Evolutionary conservation across 1,284 basidiomycete species (phyloP).

Genomic region (Rugosomyces carneus): DNA sequence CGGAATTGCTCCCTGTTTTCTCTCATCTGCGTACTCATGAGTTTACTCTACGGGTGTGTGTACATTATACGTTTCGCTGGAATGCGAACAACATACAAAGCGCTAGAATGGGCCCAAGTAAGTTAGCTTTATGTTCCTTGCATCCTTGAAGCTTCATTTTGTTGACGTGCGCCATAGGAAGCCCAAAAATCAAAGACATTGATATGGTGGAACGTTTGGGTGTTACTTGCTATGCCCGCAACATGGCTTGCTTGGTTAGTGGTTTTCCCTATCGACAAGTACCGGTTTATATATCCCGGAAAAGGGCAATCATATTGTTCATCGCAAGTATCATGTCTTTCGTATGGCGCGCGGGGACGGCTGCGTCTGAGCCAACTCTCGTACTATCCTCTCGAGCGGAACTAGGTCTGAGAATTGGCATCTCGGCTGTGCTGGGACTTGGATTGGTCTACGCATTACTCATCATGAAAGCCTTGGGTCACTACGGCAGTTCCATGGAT

Average conservation of each 20-base stretch:
- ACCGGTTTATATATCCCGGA: background rate
- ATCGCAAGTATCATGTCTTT: slow-evolving; percentile 58
- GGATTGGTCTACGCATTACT: slow-evolving; percentile 46
- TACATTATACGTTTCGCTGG: slow-evolving; percentile 64
- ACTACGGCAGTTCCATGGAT: slow-evolving; percentile 37
- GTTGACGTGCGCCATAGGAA: slow-evolving; percentile 44
- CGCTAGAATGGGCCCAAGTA: slow-evolving; percentile 63
- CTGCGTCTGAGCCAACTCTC: slow-evolving; percentile 22
- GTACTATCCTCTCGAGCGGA: slow-evolving; percentile 15
- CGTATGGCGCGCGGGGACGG: slow-evolving; percentile 54
- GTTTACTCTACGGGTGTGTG: slow-evolving; percentile 61
- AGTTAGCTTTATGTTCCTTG: slow-evolving; percentile 22
- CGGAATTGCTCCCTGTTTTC: slow-evolving; percentile 57
- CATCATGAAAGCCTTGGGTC: slow-evolving; percentile 49
- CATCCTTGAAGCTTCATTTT: background rate
- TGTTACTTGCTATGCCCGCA: slow-evolving; percentile 49
- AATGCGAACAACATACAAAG: slow-evolving; percentile 65
- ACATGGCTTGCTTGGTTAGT: slow-evolving; percentile 31
- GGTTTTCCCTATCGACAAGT: background rate
- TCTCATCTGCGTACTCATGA: slow-evolving; percentile 59
- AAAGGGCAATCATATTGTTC: slow-evolving; percentile 63
- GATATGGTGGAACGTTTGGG: slow-evolving; percentile 70
- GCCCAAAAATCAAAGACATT: slow-evolving; percentile 46
- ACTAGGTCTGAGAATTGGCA: slow-evolving; percentile 38
- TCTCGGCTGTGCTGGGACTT: slow-evolving; percentile 45